These are phyloP conservation scores for Lepidium didymum DNA, from an alignment of 345 rosid species.

Conservation along the genomic window DNA sequence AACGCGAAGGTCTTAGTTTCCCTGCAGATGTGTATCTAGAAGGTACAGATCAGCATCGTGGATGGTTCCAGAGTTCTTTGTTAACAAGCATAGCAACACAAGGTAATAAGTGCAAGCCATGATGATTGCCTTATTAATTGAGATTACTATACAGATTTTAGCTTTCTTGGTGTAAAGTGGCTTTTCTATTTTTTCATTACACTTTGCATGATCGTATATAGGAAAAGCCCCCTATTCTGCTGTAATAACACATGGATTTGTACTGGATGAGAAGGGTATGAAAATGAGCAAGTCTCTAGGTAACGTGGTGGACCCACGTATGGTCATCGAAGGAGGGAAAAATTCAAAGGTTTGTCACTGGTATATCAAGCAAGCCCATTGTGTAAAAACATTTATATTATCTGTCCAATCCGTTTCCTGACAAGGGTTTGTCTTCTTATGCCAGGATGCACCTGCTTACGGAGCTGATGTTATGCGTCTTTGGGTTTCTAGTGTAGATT, in stretches of 20 bases:
- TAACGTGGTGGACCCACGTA: conserved; percentile 81
- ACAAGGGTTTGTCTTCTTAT: conserved; percentile 21
- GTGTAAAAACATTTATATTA: not conserved
- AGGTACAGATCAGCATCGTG: conserved; percentile 98
- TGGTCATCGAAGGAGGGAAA: conserved; percentile 81
- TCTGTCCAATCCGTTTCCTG: conserved; percentile 1
- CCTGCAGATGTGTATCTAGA: conserved; percentile 94
- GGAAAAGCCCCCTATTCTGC: conserved; percentile 81
- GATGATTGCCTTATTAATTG: not conserved
- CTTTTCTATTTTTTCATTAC: not conserved
- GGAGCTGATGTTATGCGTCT: conserved; percentile 95
- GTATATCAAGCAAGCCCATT: not conserved
- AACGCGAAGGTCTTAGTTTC: conserved; percentile 53
- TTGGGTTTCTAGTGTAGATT: conserved; percentile 99
- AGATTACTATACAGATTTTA: conserved; percentile 3
- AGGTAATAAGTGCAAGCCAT: conserved; percentile 38
- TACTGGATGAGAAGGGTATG: conserved; percentile 88
- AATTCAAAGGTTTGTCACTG: conserved; percentile 53
- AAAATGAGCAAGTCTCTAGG: conserved; percentile 99
- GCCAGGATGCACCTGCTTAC: conserved; percentile 85
- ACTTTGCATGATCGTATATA: conserved; percentile 28
- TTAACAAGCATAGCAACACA: conserved; percentile 81
- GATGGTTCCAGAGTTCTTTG: conserved; percentile 97
- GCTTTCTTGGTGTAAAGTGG: conserved; percentile 10
- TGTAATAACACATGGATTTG: conserved; percentile 94